Percentiles rank a stretch among this genome's conserved stretches.
phyloP scores from a whole-genome alignment of 2,329 filamentous ascomycete genomes.

The Fusarium tupiense region DNA sequence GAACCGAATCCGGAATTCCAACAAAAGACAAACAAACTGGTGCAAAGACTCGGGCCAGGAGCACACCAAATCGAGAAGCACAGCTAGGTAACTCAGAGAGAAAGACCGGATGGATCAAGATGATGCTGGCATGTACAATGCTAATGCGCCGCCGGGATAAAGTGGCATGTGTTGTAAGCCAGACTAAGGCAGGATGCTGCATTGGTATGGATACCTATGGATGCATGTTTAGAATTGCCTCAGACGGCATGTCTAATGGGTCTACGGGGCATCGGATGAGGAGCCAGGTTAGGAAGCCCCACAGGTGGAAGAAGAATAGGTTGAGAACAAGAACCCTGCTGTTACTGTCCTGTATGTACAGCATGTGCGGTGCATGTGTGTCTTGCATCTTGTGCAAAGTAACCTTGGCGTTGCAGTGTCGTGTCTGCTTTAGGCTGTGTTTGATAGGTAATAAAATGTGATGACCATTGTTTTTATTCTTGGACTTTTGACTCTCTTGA shows the following conservation, averaged over 20 bases:
- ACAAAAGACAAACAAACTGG: neutral
- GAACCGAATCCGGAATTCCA: neutral
- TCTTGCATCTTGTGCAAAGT: constrained; percentile 23
- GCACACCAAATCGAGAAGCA: neutral
- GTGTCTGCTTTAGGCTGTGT: neutral
- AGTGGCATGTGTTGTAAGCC: constrained; percentile 22
- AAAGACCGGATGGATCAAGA: constrained; percentile 9
- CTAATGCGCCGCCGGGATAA: neutral
- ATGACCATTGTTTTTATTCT: neutral
- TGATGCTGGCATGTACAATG: neutral
- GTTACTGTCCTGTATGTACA: neutral
- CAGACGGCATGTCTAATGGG: constrained; percentile 26
- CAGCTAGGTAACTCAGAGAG: neutral
- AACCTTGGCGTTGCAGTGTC: constrained; percentile 7
- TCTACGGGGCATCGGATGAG: constrained; percentile 40
- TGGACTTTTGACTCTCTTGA: neutral
- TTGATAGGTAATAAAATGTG: constrained; percentile 3
- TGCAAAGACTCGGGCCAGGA: neutral
- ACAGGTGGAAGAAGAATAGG: constrained; percentile 15
- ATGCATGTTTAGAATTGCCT: constrained; percentile 41
- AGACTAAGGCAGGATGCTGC: constrained; percentile 15
- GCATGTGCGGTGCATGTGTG: constrained; percentile 26
- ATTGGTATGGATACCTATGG: neutral
- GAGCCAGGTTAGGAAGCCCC: constrained; percentile 36
- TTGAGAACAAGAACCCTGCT: constrained; percentile 22